These are phyloP conservation scores for Pythium apleroticum DNA, from an alignment of 352 stramenopile genomes.

Conservation along the genomic window DNA sequence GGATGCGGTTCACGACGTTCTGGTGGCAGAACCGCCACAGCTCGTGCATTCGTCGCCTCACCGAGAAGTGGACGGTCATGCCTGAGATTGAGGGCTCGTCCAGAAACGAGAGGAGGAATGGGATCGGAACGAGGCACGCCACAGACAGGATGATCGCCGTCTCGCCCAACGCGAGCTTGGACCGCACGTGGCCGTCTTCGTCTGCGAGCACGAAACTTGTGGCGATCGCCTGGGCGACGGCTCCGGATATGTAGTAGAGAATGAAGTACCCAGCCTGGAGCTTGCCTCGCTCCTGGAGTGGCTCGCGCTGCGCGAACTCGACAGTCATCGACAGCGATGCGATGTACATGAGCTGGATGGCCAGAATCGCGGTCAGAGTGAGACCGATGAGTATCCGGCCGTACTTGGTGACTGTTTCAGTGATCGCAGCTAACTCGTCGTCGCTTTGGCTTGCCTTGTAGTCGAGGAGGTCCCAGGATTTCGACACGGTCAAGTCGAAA, in stretches of 20 bases:
- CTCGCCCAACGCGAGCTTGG: constrained; percentile 27
- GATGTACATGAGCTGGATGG: constrained; percentile 44
- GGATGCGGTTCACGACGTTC: constrained; percentile 49
- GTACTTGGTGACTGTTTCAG: constrained; percentile 1
- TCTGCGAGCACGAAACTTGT: constrained; percentile 31
- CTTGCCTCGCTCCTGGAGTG: constrained; percentile 41
- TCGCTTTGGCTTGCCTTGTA: background rate
- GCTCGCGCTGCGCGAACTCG: constrained; percentile 54
- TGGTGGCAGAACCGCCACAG: constrained; percentile 56
- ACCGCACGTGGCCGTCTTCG: constrained; percentile 20
- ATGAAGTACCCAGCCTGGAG: constrained; percentile 45
- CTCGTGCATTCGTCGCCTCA: constrained; percentile 34
- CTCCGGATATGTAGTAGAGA: constrained; percentile 38
- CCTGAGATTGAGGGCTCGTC: constrained; percentile 27
- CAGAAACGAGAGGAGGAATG: constrained; percentile 38
- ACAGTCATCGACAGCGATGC: constrained; percentile 43
- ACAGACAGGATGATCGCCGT: constrained; percentile 24
- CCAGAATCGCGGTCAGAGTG: constrained; percentile 34
- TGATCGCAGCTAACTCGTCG: background rate
- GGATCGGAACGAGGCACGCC: constrained; percentile 30
- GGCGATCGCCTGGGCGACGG: constrained; percentile 29
- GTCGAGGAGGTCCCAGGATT: constrained; percentile 14
- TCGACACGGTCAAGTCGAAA: constrained; percentile 12
- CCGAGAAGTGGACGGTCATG: constrained; percentile 21
- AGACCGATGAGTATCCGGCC: constrained; percentile 18